These are phyloP conservation scores for Madurella mycetomatis DNA, from an alignment of 2,329 filamentous ascomycete genomes.

Conservation along the genomic window DNA sequence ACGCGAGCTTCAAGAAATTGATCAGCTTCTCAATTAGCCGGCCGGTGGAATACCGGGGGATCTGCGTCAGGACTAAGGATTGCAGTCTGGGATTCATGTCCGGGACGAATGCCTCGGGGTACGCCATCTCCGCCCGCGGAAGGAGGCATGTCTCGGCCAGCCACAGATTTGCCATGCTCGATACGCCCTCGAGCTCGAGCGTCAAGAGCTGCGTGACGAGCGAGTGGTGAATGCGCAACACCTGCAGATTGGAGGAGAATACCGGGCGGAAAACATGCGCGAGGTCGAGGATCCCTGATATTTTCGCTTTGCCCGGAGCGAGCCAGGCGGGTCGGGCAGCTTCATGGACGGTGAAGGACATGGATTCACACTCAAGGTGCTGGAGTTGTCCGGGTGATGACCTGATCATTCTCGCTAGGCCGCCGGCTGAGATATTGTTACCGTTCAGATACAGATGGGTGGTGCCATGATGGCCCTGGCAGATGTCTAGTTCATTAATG, in stretches of 20 bases:
- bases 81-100: constrained; percentile 53
- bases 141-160: constrained; percentile 44
- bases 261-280: constrained; percentile 49
- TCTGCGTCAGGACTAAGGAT: constrained; percentile 49
- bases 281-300: constrained; percentile 43
- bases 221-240: constrained; percentile 55
- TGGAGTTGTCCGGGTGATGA: constrained; percentile 45
- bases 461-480: constrained; percentile 33
- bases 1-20: constrained; percentile 43
- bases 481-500: constrained; percentile 25
- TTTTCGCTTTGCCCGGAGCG: constrained; percentile 25
- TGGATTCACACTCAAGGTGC: constrained; percentile 48
- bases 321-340: constrained; percentile 26
- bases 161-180: constrained; percentile 34
- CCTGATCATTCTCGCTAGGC: constrained; percentile 41
- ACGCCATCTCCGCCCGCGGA: constrained; percentile 41
- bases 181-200: constrained; percentile 36
- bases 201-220: constrained; percentile 52
- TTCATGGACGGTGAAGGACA: constrained; percentile 28
- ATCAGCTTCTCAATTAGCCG: constrained; percentile 45
- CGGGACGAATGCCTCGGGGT: constrained; percentile 46
- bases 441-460: constrained; percentile 53
- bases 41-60: constrained; percentile 52
- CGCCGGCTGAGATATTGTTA: constrained; percentile 44
- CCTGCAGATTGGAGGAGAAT: constrained; percentile 49